A percentile compares a stretch with the other conserved stretches of the same genome.
phyloP scores from a whole-genome alignment of 148 eudicot species.

The Rheum nobile region DNA sequence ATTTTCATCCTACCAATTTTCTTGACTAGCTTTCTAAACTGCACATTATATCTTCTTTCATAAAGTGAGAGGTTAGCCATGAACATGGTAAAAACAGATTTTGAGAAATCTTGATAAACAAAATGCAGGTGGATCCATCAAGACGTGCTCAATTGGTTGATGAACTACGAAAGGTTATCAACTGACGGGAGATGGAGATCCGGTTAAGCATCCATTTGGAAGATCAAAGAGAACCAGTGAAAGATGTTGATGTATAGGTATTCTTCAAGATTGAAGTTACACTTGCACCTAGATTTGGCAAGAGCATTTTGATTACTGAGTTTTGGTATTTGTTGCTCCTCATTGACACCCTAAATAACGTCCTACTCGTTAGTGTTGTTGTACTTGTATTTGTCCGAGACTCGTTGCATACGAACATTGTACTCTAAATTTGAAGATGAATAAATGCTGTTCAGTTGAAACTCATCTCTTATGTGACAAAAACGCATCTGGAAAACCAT shows the following conservation, averaged over 20 bases:
- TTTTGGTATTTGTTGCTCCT: not conserved
- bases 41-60: too few relatives aligned
- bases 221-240: not conserved
- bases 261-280: not conserved
- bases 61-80: too few relatives aligned
- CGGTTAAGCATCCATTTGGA: not conserved
- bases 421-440: not conserved
- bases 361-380: not conserved
- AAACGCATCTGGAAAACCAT: too few relatives aligned
- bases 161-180: conserved; percentile 50
- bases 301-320: not conserved
- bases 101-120: too few relatives aligned
- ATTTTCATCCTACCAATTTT: not conserved
- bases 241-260: conserved; percentile 2
- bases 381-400: not conserved
- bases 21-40: not conserved
- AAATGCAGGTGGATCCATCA: conserved; percentile 56
- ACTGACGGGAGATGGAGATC: conserved; percentile 11
- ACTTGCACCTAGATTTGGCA: not conserved
- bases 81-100: too few relatives aligned
- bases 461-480: not conserved
- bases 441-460: not conserved
- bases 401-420: not conserved
- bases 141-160: conserved; percentile 40
- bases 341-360: not conserved